Evolutionary conservation across 2,329 filamentous ascomycete species (phyloP).

Genomic region (Penicillium vulpinum): DNA sequence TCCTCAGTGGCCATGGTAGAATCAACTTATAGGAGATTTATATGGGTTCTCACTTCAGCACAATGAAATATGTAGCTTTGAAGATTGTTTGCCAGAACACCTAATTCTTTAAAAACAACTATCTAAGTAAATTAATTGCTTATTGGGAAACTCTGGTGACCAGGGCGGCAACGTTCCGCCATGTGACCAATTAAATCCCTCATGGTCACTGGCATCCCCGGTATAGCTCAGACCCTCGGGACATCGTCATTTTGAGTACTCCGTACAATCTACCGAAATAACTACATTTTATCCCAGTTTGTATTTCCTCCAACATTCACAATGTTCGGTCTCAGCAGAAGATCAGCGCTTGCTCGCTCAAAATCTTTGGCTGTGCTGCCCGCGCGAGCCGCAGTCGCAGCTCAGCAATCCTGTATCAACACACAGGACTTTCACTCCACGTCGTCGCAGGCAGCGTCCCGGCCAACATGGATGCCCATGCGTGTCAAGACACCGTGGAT

Average conservation of each 20-base stretch:
- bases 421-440: constrained; percentile 32
- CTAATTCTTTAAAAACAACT: rapidly evolving
- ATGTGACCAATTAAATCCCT: background rate
- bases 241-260: constrained; percentile 17
- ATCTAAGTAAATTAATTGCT: background rate
- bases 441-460: constrained; percentile 25
- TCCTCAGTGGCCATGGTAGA: background rate
- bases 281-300: background rate
- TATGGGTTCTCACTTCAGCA: background rate
- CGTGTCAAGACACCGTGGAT: constrained; percentile 68
- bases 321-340: constrained; percentile 25
- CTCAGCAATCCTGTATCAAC: constrained; percentile 13
- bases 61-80: background rate
- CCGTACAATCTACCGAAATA: background rate
- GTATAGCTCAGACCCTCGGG: constrained; percentile 7
- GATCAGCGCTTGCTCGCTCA: constrained; percentile 20
- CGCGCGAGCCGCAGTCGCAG: constrained; percentile 10
- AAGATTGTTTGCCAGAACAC: rapidly evolving
- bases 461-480: constrained; percentile 52
- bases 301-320: background rate
- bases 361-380: constrained; percentile 19
- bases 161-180: background rate
- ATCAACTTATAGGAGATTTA: background rate
- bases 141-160: background rate
- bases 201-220: background rate